Conservation (phyloP, 1,284 basidiomycete genomes). For the Tranzscheliella williamsii region DNA sequence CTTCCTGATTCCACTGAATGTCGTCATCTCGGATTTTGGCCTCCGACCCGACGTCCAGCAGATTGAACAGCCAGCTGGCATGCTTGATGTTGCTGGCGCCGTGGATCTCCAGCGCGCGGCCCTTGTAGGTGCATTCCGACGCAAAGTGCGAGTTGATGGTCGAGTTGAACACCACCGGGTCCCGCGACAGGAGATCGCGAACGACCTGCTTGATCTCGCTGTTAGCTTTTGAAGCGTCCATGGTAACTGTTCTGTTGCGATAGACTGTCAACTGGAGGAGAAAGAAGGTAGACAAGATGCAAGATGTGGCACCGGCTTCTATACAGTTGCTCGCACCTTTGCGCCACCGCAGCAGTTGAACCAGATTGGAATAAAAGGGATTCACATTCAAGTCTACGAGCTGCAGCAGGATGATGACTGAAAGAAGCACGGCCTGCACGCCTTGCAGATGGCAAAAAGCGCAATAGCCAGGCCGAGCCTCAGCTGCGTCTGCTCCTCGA, state of each 20-base stretch:
- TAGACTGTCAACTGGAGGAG: too few relatives aligned
- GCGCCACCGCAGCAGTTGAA: too few relatives aligned
- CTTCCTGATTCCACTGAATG: slow-evolving; percentile 26
- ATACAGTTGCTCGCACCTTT: too few relatives aligned
- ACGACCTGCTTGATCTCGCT: slow-evolving; percentile 23
- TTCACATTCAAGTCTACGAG: too few relatives aligned
- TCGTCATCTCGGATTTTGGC: slow-evolving; percentile 26
- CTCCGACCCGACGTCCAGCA: slow-evolving; percentile 29
- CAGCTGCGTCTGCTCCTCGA: too few relatives aligned
- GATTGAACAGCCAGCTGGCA: slow-evolving; percentile 30
- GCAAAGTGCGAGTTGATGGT: slow-evolving; percentile 44
- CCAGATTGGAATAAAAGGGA: too few relatives aligned
- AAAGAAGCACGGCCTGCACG: too few relatives aligned
- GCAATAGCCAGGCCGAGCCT: too few relatives aligned
- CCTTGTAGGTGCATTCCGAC: slow-evolving; percentile 24
- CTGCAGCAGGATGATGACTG: too few relatives aligned
- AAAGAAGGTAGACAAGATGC: too few relatives aligned
- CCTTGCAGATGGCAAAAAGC: too few relatives aligned
- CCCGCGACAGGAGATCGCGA: slow-evolving; percentile 27
- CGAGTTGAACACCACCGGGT: slow-evolving; percentile 42
- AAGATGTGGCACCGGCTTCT: too few relatives aligned
- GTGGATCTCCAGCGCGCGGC: slow-evolving; percentile 37
- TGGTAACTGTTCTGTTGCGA: slow-evolving; percentile 1
- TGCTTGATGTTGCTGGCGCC: slow-evolving; percentile 44
- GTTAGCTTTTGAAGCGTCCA: slow-evolving; percentile 23